Conservation (phyloP, 192 early-diverging fungal species). For the Backusella psychrophila region DNA sequence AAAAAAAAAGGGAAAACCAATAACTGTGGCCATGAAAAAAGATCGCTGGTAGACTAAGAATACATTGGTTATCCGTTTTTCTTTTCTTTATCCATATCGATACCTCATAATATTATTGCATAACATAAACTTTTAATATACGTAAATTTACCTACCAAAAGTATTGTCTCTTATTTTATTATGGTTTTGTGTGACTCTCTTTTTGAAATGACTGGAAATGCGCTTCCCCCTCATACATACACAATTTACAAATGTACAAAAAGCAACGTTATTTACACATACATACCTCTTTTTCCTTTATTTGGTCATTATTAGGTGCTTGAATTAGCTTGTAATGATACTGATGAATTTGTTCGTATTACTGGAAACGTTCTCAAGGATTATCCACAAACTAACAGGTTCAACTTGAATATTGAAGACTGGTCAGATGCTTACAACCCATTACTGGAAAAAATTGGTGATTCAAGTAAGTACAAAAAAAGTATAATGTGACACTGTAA, state of each 20-base stretch:
- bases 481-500: background rate
- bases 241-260: background rate
- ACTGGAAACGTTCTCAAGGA: constrained; percentile 5
- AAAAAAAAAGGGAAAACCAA: background rate
- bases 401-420: background rate
- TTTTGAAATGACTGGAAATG: background rate
- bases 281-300: background rate
- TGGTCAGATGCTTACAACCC: background rate
- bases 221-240: background rate
- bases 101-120: background rate
- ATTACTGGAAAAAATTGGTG: background rate
- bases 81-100: background rate
- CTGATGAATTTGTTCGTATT: background rate
- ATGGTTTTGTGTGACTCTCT: constrained; percentile 6
- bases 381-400: background rate
- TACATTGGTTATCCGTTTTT: background rate
- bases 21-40: background rate
- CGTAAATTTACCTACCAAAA: constrained; percentile 6
- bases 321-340: background rate
- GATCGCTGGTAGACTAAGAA: background rate
- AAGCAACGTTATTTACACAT: background rate
- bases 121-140: constrained; percentile 9
- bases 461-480: constrained; percentile 9
- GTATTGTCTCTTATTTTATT: constrained; percentile 1
- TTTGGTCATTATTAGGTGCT: background rate